Evolutionary conservation across 2,329 filamentous ascomycete genomes (phyloP), one percentile per base, ranked within the genome.

Genomic region (Arthrobotrys sphaeroides): DNA sequence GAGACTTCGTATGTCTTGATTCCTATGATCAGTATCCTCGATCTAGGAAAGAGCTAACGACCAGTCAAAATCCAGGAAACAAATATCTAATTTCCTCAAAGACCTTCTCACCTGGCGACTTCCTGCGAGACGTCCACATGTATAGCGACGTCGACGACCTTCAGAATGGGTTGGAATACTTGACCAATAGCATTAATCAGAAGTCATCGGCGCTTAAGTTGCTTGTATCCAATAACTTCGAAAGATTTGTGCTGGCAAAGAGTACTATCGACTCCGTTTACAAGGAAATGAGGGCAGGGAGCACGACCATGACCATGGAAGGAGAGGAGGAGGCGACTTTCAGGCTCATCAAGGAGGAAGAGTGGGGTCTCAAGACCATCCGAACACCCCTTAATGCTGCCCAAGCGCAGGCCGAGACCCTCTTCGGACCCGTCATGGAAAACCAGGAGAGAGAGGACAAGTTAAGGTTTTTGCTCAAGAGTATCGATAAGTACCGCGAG

Each of bases 241-340:
- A 99, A 83, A 91, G 94, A 78, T 99, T 99, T 84, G 95, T 99
- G 67, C 91, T 93, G 77, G 95, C 95, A 45, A 99, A 99, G 83
- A 92, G 94, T 16, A 98, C 94, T 5, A 98, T 99, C 80, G 95
- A 99, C 84, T 96, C 96, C 83, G 95, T 99, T 61, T 99, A 99
- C 84, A 96, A 90, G 77, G 95, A 99, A 83, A 99, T 99, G 95
- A 97, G 88, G 86, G 94, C 85, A 83, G 84, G 43, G 83, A 87
- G 67, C 80, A 83, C 51, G 80, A 83, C 59, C 74, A 81, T 31
- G 69, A 83, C 83, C 26, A 83, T 86, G 62, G 80, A 83, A 38
- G 81, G 83, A 57, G 78, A 79, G 67, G 57, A 78, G 73, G 49
- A 77, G 60, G 22, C 76, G 74, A 51, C 61, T 5, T 77, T 77